phyloP scores from a whole-genome alignment of 2,329 filamentous ascomycete species.

The Conoideocrella luteorostrata region DNA sequence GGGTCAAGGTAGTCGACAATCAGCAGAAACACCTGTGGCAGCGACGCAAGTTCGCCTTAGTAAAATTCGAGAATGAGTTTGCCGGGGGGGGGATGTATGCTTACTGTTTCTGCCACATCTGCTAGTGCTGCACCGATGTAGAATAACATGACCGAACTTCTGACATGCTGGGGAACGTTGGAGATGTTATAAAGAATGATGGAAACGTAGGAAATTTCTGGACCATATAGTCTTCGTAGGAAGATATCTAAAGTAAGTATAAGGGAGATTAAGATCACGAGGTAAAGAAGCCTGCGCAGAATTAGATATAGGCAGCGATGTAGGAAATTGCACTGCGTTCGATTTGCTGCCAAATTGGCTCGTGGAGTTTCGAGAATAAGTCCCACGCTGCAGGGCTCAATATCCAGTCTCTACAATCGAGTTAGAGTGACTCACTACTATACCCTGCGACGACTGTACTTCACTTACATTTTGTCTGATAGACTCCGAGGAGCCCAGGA shows the following conservation, averaged over 20 bases:
- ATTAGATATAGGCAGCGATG: background rate
- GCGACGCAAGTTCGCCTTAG: background rate
- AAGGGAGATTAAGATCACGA: background rate
- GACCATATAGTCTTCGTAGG: background rate
- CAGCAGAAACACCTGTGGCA: background rate
- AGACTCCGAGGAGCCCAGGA: background rate
- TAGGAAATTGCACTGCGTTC: background rate
- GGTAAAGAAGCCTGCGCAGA: background rate
- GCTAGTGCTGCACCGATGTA: background rate
- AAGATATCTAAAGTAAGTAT: background rate
- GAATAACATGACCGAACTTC: background rate
- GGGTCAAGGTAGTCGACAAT: background rate
- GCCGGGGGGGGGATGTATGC: background rate
- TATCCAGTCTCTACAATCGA: background rate
- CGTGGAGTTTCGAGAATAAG: background rate
- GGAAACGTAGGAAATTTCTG: background rate
- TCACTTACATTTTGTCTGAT: slow-evolving; percentile 3
- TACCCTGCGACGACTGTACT: background rate
- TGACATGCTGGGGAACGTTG: background rate
- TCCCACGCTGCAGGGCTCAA: slow-evolving; percentile 1
- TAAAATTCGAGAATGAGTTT: background rate
- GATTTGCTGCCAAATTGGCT: background rate
- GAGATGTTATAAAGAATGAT: background rate
- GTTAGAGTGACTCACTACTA: background rate
- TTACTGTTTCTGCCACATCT: slow-evolving; percentile 3